Percentiles rank a stretch among this genome's conserved stretches.
Conservation (phyloP, 495 filamentous ascomycete species). For the Aspergillus sclerotioniger region DNA sequence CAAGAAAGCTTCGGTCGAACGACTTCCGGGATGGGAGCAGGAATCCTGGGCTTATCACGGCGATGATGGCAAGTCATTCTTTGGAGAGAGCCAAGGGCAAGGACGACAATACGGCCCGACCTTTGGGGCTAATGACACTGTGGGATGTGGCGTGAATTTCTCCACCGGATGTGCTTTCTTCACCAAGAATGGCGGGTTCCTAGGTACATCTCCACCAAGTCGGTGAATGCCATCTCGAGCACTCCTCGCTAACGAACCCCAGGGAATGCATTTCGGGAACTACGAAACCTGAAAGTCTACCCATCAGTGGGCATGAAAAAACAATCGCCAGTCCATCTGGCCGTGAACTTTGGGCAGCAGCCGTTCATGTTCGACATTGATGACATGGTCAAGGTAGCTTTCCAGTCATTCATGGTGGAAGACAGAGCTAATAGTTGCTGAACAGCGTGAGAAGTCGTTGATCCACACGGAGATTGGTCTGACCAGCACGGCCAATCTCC, state of each 20-base stretch:
- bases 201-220: conserved; percentile 56
- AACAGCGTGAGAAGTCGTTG: conserved; percentile 59
- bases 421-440: conserved; percentile 16
- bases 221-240: not conserved
- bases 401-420: not conserved
- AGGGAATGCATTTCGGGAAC: conserved; percentile 80
- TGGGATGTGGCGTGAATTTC: conserved; percentile 95
- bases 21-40: conserved; percentile 90
- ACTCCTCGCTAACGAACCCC: not conserved
- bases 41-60: conserved; percentile 98
- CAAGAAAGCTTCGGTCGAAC: conserved; percentile 68
- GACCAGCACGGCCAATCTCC: conserved; percentile 54
- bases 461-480: conserved; percentile 56
- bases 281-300: conserved; percentile 69
- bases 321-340: conserved; percentile 70
- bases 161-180: conserved; percentile 84
- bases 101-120: conserved; percentile 75
- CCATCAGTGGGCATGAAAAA: conserved; percentile 95
- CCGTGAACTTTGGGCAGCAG: conserved; percentile 87
- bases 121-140: conserved; percentile 72
- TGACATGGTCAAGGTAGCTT: conserved; percentile 68
- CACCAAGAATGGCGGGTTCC: conserved; percentile 82
- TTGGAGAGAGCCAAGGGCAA: conserved; percentile 59
- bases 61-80: conserved; percentile 89
- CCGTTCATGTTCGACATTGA: conserved; percentile 95